Base-by-base conservation (phyloP, 805 yeast genomes). In the Osmozyma mogii region DNA sequence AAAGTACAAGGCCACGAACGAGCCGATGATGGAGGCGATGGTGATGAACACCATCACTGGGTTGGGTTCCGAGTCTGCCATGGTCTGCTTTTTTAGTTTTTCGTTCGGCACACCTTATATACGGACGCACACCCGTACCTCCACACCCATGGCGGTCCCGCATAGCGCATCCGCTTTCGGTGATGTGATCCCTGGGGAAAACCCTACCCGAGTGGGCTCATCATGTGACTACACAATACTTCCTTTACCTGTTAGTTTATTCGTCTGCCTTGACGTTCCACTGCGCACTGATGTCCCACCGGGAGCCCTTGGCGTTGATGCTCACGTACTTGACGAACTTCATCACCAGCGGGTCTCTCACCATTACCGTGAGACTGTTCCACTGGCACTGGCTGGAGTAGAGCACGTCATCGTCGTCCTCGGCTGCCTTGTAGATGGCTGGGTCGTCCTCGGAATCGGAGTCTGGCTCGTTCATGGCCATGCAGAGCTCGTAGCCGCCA, bases 401-500 rank as follows among this genome's bases (percentile, higher is more conserved):
- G 28, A 89, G 65, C 3, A 88, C 89, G 7, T 87, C 74, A 41
- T 81, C 89, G 32, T 70, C 78, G 15, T 71, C 74, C 16, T 68
- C 71, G 34, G 58, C 68, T 9, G 60, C 52, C 35, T 49, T 57
- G 56, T 87, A 87, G 18, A 87, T 78, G 0, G 96, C 95, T 7
- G 96, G 95, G 49, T 87, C 96, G 36, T 79, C 85, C 15, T 61
- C 70, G 9, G 60, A 71, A 17, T 62, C 63, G 14, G 58, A 68
- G 15, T 61, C 70, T 3, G 57, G 66, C 4, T 52, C 62, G 25
- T 72, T 72, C 36, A 68, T 60, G n/a, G 68, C 62, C 94, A 92
- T 84, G 47, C 89, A 79, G 30, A 94, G 61, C 49, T 92, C 96
- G 56, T 94, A 92, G 2, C 96, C 99, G 21, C 99, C 99, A 28